Evolutionary conservation across 306 rosid genomes (phyloP), one percentile per base, ranked within the genome.

Genomic region (Glycyrrhiza uralensis): DNA sequence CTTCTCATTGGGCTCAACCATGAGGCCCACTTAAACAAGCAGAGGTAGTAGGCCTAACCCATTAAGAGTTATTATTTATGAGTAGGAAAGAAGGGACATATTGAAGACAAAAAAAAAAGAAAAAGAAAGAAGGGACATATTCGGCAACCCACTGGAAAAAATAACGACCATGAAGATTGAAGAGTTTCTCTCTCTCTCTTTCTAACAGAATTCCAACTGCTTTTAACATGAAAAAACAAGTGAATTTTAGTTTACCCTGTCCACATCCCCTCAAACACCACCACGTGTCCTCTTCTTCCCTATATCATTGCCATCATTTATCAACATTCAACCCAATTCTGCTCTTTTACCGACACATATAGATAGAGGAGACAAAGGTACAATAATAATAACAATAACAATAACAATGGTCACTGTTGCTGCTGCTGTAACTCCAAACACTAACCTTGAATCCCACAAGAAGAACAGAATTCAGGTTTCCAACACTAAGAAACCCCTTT

Each of bases 381-480:
- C 30, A 3, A 26, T 26, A 26, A 26, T 26, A 26, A 26, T 3
- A n/a, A n/a, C n/a, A n/a, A 68, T 17, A 6, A 33, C 29, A 45
- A 4, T n/a, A 9, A 74, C 74, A 23, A 85, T 87, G 88, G 79
- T 84, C 20, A 81, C 92, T 67, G 74, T 66, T 24, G 69, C 35
- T 19, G 47, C 59, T 18, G 72, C 76, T 9, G 66, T 74, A 49
- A 67, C 77, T 28, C 71, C 70, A 57, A 74, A 69, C 10, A 26
- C 30, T 26, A 26, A 26, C 1, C 1, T 26, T 26, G 83, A 79
- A 14, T 6, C 72, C 44, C 84, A 67, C 59, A 86, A 88, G 87
- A 92, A 83, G 88, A 90, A 87, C 75, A 76, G 88, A 68, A 92
- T 92, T 59, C 97, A 89, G 80, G 97, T 92, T 79, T 92, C 97